Conservation (phyloP, 768 basidiomycete species). For the Trametes gibbosa region DNA sequence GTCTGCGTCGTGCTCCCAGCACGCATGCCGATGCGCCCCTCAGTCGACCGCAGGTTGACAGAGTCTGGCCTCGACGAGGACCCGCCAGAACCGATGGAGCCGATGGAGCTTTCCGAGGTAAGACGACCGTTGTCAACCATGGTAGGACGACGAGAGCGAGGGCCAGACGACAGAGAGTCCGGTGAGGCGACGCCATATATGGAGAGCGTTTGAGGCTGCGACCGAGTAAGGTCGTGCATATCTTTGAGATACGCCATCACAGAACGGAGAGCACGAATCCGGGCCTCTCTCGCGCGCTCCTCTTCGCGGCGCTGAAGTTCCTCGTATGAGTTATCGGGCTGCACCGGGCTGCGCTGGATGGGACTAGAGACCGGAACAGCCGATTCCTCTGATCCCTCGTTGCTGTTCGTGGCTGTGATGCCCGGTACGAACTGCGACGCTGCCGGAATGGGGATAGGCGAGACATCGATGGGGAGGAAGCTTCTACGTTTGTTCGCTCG, state of each 20-base stretch:
- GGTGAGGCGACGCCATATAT: conserved; percentile 55
- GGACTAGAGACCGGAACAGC: conserved; percentile 6
- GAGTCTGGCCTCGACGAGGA: conserved; percentile 39
- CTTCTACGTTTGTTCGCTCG: conserved; percentile 74
- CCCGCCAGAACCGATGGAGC: conserved; percentile 39
- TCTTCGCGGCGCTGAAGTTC: conserved; percentile 62
- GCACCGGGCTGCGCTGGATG: conserved; percentile 37
- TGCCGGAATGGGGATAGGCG: conserved; percentile 63
- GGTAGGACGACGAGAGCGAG: conserved; percentile 66
- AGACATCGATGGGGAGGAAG: conserved; percentile 82
- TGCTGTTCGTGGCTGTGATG: conserved; percentile 40
- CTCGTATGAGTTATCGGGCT: conserved; percentile 39
- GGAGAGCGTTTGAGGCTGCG: conserved; percentile 54
- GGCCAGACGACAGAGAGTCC: conserved; percentile 31
- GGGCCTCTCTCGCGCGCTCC: conserved; percentile 67
- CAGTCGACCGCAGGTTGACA: conserved; percentile 61
- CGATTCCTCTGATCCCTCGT: conserved; percentile 34
- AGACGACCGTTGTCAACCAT: conserved; percentile 57
- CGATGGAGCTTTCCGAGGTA: conserved; percentile 43
- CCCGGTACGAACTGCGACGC: conserved; percentile 59
- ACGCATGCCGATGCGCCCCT: conserved; percentile 60
- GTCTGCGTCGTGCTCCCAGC: conserved; percentile 63
- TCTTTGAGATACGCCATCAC: conserved; percentile 97
- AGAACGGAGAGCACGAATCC: conserved; percentile 78
- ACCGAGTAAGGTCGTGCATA: conserved; percentile 85